Base-by-base conservation (phyloP, 345 rosid genomes). In the Angophora floribunda region DNA sequence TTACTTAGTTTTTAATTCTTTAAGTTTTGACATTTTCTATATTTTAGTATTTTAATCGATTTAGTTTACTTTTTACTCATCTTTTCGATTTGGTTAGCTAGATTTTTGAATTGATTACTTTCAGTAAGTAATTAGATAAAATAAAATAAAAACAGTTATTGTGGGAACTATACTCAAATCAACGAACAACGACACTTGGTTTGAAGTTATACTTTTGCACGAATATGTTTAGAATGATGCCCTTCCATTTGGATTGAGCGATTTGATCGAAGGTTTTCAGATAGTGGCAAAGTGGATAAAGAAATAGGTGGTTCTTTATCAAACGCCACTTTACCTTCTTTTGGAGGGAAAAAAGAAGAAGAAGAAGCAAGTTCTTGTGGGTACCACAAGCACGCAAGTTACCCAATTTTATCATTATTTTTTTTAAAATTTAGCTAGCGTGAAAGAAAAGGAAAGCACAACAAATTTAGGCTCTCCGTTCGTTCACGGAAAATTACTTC, bases 381-480 rank as follows among this genome's bases (percentile, higher is more conserved):
- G 79, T 22, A 32, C 7, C 0, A 9, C 45, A 16, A 7, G 3
- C 79, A 16, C 1, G 0, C 3, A 7, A 0, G 45, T 67, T 7
- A 44, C 26, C 57, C 0, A 3, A 1, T 1, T 21, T 21, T 19
- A 1, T 53, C 4, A 47, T 53, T 1, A 2, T 21, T 7, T 0
- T 9, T 55, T 0, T 3, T 55, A 2, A 52, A 11, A 22, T 21
- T 4, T 67, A 16, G 13, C 80, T 36, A 32, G 4, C 80, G 12
- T 32, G 47, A 70, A 36, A 9, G 7, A 70, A 36, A 36, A 70
- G 19, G 45, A 9, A 70, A 70, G 26, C 47, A 70, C 19, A 13
- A 0, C 47, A 9, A 36, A 36, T 9, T 17, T 10, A n/a, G n/a
- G n/a, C n/a, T n/a, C n/a, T n/a, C n/a, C n/a, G n/a, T n/a, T n/a